Conservation (phyloP, 345 rosid species). For the Acer saccharum region DNA sequence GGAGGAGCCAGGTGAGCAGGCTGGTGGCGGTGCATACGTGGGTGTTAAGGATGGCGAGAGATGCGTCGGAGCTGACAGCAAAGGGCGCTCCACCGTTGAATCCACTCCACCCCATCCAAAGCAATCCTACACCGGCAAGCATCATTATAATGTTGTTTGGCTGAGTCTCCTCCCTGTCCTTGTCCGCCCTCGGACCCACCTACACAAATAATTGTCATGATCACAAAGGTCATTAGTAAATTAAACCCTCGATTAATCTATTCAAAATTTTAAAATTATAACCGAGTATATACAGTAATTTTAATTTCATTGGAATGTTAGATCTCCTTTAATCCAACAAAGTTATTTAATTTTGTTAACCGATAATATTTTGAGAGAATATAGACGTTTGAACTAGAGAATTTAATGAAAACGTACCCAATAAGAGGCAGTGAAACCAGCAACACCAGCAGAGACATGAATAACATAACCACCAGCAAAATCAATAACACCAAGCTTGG, state of each 20-base stretch:
- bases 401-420: constrained; percentile 31
- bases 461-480: constrained; percentile 57
- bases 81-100: constrained; percentile 57
- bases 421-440: constrained; percentile 56
- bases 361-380: too few relatives aligned
- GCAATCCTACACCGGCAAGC: constrained; percentile 58
- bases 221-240: too few relatives aligned
- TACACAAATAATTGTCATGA: not conserved
- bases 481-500: constrained; percentile 52
- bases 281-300: too few relatives aligned
- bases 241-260: too few relatives aligned
- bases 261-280: too few relatives aligned
- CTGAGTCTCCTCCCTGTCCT: constrained; percentile 43
- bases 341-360: too few relatives aligned
- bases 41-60: constrained; percentile 57
- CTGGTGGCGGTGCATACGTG: constrained; percentile 53
- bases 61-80: constrained; percentile 33
- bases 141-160: constrained; percentile 52
- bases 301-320: too few relatives aligned
- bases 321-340: too few relatives aligned
- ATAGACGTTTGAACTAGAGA: not conserved
- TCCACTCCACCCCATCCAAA: constrained; percentile 71
- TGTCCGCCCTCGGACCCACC: constrained; percentile 55
- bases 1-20: constrained; percentile 49
- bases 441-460: constrained; percentile 52